Evolutionary conservation across 148 eudicot species (phyloP), one percentile per base, ranked within the genome.

Genomic region (Diospyros kaki): DNA sequence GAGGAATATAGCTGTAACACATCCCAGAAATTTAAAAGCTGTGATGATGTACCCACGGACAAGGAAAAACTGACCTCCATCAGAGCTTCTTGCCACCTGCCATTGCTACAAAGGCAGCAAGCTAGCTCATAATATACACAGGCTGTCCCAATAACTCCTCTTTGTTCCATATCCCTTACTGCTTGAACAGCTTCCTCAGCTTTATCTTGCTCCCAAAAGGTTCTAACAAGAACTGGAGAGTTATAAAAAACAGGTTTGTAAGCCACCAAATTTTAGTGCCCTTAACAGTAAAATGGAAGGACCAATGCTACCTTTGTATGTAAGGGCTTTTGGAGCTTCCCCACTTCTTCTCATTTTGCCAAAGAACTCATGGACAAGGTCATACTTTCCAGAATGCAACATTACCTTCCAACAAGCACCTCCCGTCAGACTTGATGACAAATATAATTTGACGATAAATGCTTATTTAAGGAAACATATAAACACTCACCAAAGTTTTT

Each of bases 71-170:
- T 73, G 45, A 92, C 98, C 97, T 92, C 97, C 52, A 58, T 54
- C 72, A 88, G 76, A 68, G 94, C 97, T 71, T 95, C 96, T 82
- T 80, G 83, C 97, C 98, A 92, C 81, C 89, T 85, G 45, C 98
- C 98, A 66, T 87, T 83, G 75, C 83, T 87, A 83, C 98, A 92
- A 83, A 95, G 97, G 76, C 96, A 95, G 72, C 97, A 84, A 14
- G 96, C 96, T 50, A 95, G 89, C 77, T 95, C 98, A 82, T 89
- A 95, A 79, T 92, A 95, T 51, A 95, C 97, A 71, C 86, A 86
- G 66, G 91, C 87, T 64, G 86, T 73, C 82, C 97, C 97, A 80
- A 87, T 77, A 18, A 95, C 75, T 48, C 97, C 98, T 72, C 91
- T 92, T 68, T 53, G 85, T 85, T 95, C 97, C 98, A 95, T 95